phyloP scores from a whole-genome alignment of 192 early-diverging fungal genomes.

The Podila horticola region DNA sequence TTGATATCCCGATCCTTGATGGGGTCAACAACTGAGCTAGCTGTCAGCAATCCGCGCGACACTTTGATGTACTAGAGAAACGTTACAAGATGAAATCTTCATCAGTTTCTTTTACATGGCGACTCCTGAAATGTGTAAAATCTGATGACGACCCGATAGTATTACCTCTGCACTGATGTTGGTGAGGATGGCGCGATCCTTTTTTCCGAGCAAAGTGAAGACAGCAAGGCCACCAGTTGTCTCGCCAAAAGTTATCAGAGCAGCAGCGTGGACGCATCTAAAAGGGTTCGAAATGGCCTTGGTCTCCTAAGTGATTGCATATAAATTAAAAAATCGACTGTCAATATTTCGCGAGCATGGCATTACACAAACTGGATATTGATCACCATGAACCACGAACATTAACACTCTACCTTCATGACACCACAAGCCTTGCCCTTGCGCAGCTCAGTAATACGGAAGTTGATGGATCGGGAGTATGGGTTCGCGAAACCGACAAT shows the following conservation, averaged over 20 bases:
- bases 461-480: conserved; percentile 61
- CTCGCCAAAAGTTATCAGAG: conserved; percentile 66
- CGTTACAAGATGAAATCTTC: not conserved
- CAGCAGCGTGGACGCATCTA: conserved; percentile 62
- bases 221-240: conserved; percentile 64
- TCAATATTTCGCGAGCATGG: too few species aligned
- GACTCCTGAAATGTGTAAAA: too few species aligned
- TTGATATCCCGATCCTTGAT: conserved; percentile 42
- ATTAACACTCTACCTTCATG: conserved; percentile 55
- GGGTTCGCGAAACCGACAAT: conserved; percentile 59
- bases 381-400: too few species aligned
- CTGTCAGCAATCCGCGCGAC: conserved; percentile 40
- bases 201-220: conserved; percentile 55
- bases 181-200: conserved; percentile 60
- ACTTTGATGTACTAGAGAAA: conserved; percentile 40
- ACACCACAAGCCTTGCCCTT: conserved; percentile 65
- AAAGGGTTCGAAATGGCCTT: conserved; percentile 62
- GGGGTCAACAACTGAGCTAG: conserved; percentile 36
- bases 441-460: conserved; percentile 62
- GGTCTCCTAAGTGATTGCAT: conserved; percentile 53
- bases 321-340: not conserved
- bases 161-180: conserved; percentile 63
- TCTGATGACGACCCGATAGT: too few species aligned
- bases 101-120: too few species aligned
- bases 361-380: too few species aligned